These are phyloP conservation scores for Yamagishiella unicocca DNA, from an alignment of 139 green algal genomes.

Conservation along the genomic window DNA sequence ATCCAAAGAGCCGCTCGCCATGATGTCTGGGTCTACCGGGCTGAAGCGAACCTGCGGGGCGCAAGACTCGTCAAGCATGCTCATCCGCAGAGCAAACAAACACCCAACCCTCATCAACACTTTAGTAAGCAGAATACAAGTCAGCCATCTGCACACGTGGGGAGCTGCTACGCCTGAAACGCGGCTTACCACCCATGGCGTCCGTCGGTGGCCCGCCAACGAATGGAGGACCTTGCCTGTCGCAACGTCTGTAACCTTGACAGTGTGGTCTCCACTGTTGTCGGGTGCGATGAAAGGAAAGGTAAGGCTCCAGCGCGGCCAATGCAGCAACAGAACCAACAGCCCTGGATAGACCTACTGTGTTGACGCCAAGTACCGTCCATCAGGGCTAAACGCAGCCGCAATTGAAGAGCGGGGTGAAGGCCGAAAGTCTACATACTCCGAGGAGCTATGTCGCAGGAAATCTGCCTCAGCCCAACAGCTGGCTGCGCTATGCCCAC, in stretches of 20 bases:
- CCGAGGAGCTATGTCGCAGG: slow-evolving; percentile 64
- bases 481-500: neutral
- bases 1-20: slow-evolving; percentile 91
- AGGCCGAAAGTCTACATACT: slow-evolving; percentile 78
- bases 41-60: slow-evolving; percentile 87
- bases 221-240: slow-evolving; percentile 69
- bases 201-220: slow-evolving; percentile 85
- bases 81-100: no score
- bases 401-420: slow-evolving; percentile 91
- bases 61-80: no score
- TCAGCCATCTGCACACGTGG: no score
- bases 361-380: slow-evolving; percentile 84
- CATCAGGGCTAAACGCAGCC: slow-evolving; percentile 85
- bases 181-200: slow-evolving; percentile 89
- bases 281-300: no score
- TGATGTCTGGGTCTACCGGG: slow-evolving; percentile 69
- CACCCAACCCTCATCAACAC: no score
- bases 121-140: no score
- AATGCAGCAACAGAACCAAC: no score
- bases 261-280: slow-evolving; percentile 92
- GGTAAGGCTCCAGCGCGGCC: no score
- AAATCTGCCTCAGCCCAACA: slow-evolving; percentile 77
- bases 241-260: slow-evolving; percentile 85
- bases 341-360: slow-evolving; percentile 71
- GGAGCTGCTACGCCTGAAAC: no score